A percentile compares a stretch with the other conserved stretches of the same genome.
phyloP scores from a whole-genome alignment of 805 yeast genomes.

The Yamadazyma sp. region DNA sequence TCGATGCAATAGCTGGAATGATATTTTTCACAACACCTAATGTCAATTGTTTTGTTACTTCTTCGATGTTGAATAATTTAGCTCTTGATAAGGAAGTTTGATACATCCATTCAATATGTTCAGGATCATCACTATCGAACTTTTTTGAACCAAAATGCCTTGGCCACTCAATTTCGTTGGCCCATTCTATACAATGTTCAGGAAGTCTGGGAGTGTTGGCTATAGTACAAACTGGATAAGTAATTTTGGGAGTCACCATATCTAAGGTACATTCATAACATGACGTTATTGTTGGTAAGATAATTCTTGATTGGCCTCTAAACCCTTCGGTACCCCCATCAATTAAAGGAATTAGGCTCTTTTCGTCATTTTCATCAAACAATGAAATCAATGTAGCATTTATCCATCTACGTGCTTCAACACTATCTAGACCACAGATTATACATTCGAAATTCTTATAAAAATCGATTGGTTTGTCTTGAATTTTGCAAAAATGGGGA shows the following conservation, averaged over 20 bases:
- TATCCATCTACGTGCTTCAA: conserved; percentile 90
- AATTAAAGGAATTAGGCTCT: conserved; percentile 47
- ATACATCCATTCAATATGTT: conserved; percentile 64
- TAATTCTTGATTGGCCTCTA: conserved; percentile 85
- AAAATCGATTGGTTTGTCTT: conserved; percentile 55
- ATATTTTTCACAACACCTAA: conserved; percentile 89
- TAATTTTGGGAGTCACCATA: conserved; percentile 59
- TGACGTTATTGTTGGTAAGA: conserved; percentile 79
- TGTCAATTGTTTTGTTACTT: conserved; percentile 68
- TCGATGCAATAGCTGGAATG: conserved; percentile 91
- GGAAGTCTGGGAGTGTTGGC: conserved; percentile 93
- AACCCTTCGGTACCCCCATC: conserved; percentile 98
- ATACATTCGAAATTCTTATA: conserved; percentile 68
- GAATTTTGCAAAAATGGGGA: conserved; percentile 63
- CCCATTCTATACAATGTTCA: conserved; percentile 94
- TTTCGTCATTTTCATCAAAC: conserved; percentile 45
- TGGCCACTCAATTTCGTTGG: conserved; percentile 74
- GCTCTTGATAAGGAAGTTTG: conserved; percentile 60
- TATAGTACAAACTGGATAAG: conserved; percentile 89
- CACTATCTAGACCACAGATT: conserved; percentile 84
- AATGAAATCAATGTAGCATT: conserved; percentile 64
- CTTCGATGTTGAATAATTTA: conserved; percentile 59
- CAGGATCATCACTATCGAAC: conserved; percentile 68
- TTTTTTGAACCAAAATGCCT: conserved; percentile 41
- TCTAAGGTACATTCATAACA: conserved; percentile 92